Base-by-base conservation (phyloP, 2,329 filamentous ascomycete genomes). In the Zasmidium citrigriseum region DNA sequence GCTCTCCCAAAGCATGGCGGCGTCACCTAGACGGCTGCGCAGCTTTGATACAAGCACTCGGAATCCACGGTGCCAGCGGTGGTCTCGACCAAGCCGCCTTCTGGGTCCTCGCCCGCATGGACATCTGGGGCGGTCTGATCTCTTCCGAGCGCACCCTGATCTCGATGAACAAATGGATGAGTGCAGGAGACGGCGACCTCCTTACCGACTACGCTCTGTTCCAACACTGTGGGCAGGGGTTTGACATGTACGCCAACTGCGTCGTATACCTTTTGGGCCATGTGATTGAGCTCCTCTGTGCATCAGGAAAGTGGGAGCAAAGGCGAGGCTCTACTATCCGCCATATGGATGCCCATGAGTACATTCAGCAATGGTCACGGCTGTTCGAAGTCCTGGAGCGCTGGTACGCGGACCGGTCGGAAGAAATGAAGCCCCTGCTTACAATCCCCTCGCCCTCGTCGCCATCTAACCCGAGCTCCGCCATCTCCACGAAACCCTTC, bases 51-150 rank as follows among this genome's bases (percentile, higher is more conserved):
- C 77, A 80, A 58, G 76, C 80, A 1, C 78, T 80, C 56, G 76
- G 75, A 1, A 80, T 85, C 4, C 76, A 81, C 38, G 83, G 83
- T 0, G 76, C 82, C 2, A 75, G 76, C 4, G 78, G 80, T 2
- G 82, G 82, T 0, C 66, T 84, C 18, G 68, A 81, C 5, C 80
- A 83, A 62, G 82, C 82, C 0, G 73, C 85, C 0, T 85, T 85
- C 61, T 85, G 82, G 82, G 84, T 81, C 62, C 85, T 83, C 64
- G 82, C 80, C 0, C 75, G 83, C 46, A 85, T 85, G 81, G 83
- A 85, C 64, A 65, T 83, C 2, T 84, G 82, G 58, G 81, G 80
- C 34, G 80, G 80, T 2, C 74, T 86, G 14, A 84, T 86, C 21
- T 83, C 81, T 0, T 78, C 78, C 0, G 76, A 81, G 46, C 78